Conservation (phyloP, 2,329 filamentous ascomycete species). For the Pseudonectria foliicola region DNA sequence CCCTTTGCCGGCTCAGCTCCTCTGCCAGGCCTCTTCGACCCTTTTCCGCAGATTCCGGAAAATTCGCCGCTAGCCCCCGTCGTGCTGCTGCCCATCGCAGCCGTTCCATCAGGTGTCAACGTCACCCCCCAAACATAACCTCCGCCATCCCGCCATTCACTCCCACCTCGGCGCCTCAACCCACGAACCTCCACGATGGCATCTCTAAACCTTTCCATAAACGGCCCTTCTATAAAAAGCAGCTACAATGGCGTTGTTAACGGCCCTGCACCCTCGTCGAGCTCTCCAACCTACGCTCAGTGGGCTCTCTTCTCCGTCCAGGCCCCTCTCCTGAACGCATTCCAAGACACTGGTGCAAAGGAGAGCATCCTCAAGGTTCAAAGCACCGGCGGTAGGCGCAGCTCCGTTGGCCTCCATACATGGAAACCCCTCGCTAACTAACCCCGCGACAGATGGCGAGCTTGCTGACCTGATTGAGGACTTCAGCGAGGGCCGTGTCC, state of each 20-base stretch:
- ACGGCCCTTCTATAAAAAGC: slow-evolving; percentile 78
- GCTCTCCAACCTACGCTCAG: slow-evolving; percentile 77
- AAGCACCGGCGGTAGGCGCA: slow-evolving; percentile 65
- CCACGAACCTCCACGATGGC: slow-evolving; percentile 50
- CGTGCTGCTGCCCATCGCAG: slow-evolving; percentile 25
- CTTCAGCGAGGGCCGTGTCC: slow-evolving; percentile 91
- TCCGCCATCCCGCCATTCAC: slow-evolving; percentile 14
- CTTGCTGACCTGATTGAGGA: slow-evolving; percentile 85
- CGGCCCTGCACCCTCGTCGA: slow-evolving; percentile 41
- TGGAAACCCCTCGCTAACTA: slow-evolving; percentile 9
- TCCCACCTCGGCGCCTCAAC: slow-evolving; percentile 12
- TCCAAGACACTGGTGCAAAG: slow-evolving; percentile 78
- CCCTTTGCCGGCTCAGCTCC: not conserved
- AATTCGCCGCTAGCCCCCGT: slow-evolving; percentile 11
- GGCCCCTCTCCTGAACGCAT: slow-evolving; percentile 85
- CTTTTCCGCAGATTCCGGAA: slow-evolving; percentile 11
- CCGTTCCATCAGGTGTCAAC: slow-evolving; percentile 20
- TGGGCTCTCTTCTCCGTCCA: slow-evolving; percentile 95
- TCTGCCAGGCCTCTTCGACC: not conserved
- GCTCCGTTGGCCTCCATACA: slow-evolving; percentile 1
- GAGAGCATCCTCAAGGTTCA: slow-evolving; percentile 96
- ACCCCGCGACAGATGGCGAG: slow-evolving; percentile 65
- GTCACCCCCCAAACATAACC: slow-evolving; percentile 17
- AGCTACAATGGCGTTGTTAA: slow-evolving; percentile 60
- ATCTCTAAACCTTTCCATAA: slow-evolving; percentile 70